These are phyloP conservation scores for Candida incommunis DNA, from an alignment of 805 yeast species.

Conservation along the genomic window DNA sequence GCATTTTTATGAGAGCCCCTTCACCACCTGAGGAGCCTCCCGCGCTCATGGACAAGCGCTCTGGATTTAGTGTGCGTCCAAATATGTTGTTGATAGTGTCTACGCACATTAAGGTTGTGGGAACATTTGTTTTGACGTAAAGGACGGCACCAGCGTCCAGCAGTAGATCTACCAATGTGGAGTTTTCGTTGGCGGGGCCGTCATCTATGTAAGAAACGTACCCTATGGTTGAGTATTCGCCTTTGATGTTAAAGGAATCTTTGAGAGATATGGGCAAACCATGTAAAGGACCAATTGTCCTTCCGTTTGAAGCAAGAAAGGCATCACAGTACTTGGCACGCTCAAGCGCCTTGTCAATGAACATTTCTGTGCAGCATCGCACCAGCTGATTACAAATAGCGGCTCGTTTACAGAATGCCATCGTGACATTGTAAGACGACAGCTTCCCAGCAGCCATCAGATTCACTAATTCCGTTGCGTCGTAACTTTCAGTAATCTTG, in stretches of 20 bases:
- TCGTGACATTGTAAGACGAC: conserved; percentile 32
- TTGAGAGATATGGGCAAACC: conserved; percentile 55
- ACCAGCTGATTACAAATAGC: conserved; percentile 42
- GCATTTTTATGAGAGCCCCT: conserved; percentile 31
- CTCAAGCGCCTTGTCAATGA: conserved; percentile 43
- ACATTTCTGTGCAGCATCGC: conserved; percentile 25
- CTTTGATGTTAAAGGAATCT: conserved; percentile 33
- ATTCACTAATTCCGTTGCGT: conserved; percentile 12
- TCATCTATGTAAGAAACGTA: conserved; percentile 28
- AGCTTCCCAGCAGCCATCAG: conserved; percentile 19
- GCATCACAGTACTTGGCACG: conserved; percentile 43
- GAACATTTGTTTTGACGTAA: conserved; percentile 39
- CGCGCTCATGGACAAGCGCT: conserved; percentile 28
- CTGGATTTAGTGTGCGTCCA: conserved; percentile 34
- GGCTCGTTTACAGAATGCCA: conserved; percentile 46
- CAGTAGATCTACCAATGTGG: conserved; percentile 28
- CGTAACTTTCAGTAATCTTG: conserved; percentile 13
- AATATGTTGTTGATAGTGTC: conserved; percentile 31
- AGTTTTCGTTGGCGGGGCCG: conserved; percentile 10
- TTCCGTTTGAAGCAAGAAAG: conserved; percentile 32
- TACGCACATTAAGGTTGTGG: conserved; percentile 36
- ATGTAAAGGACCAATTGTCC: conserved; percentile 46
- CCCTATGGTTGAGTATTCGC: conserved; percentile 36
- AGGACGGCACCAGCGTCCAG: conserved; percentile 38
- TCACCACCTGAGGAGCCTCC: conserved; percentile 51